These are phyloP conservation scores for Wilcoxina mikolae DNA, from an alignment of 495 filamentous ascomycete genomes.

Conservation along the genomic window DNA sequence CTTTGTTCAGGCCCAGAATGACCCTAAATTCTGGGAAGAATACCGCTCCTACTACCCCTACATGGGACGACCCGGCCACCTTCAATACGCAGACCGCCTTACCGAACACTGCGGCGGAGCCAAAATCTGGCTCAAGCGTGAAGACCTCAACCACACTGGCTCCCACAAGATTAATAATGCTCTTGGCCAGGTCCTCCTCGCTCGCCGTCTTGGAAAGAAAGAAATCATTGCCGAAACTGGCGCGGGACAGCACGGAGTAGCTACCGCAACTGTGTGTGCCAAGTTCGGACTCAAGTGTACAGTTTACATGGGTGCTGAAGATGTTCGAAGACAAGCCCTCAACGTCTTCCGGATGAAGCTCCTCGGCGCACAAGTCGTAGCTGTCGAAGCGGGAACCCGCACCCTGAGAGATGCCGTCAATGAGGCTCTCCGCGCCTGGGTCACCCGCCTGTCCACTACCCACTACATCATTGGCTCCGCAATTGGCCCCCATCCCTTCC, in stretches of 20 bases:
- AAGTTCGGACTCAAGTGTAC: constrained; percentile 94
- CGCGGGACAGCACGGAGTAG: constrained; percentile 93
- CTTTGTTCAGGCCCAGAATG: constrained; percentile 73
- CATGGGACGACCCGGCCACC: constrained; percentile 85
- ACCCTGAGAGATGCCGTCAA: constrained; percentile 93
- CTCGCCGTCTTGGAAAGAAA: constrained; percentile 68
- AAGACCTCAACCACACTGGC: constrained; percentile 77
- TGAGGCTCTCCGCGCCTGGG: constrained; percentile 80
- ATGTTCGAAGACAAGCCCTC: constrained; percentile 80
- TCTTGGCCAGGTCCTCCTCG: constrained; percentile 73
- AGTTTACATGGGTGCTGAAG: constrained; percentile 88
- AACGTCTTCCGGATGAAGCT: constrained; percentile 96
- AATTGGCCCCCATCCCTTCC: constrained; percentile 90
- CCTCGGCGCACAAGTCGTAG: constrained; percentile 75
- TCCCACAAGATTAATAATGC: constrained; percentile 98
- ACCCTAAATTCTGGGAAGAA: constrained; percentile 91
- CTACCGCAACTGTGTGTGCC: constrained; percentile 87
- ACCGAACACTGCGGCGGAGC: constrained; percentile 81
- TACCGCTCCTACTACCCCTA: constrained; percentile 93
- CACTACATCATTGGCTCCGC: constrained; percentile 95
- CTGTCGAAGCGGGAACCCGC: constrained; percentile 67
- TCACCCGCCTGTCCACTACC: constrained; percentile 69
- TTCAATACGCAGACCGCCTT: constrained; percentile 75
- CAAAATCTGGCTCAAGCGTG: constrained; percentile 89
- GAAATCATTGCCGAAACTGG: constrained; percentile 93